phyloP scores from a whole-genome alignment of 495 filamentous ascomycete genomes.

The Penicillium robsamsonii region DNA sequence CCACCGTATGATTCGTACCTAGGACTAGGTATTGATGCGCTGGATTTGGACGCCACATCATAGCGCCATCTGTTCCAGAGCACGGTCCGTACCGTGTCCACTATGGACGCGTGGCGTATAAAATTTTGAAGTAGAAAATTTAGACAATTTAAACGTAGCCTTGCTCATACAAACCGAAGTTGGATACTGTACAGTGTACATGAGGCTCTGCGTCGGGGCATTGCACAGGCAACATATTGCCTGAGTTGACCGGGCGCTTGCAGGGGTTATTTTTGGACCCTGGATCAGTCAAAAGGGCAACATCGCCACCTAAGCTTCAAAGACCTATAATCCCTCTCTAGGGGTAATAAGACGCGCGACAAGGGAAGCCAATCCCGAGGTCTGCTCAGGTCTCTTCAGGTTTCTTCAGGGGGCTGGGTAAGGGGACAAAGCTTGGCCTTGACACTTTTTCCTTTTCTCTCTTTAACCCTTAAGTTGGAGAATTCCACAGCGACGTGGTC shows the following conservation, averaged over 20 bases:
- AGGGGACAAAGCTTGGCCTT: constrained; percentile 1
- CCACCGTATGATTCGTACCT: constrained; percentile 4
- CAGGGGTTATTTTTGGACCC: constrained; percentile 1
- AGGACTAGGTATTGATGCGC: neutral
- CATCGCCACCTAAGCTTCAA: neutral
- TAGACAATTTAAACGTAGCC: constrained; percentile 3
- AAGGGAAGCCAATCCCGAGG: constrained; percentile 3
- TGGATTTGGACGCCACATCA: neutral
- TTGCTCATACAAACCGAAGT: neutral
- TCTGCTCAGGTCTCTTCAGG: neutral
- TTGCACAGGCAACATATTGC: neutral
- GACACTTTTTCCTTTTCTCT: neutral
- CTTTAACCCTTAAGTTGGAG: neutral
- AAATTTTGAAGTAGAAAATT: neutral
- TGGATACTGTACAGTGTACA: neutral
- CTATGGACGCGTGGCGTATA: neutral
- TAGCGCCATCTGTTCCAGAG: neutral
- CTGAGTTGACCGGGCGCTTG: neutral
- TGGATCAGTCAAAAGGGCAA: neutral
- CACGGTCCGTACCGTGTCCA: constrained; percentile 15
- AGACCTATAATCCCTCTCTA: neutral
- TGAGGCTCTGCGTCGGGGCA: neutral
- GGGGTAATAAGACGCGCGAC: neutral
- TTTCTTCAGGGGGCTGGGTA: neutral
- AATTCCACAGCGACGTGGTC: neutral